phyloP scores from a whole-genome alignment of 2,329 filamentous ascomycete genomes.

The Dichotomopilus funicola region DNA sequence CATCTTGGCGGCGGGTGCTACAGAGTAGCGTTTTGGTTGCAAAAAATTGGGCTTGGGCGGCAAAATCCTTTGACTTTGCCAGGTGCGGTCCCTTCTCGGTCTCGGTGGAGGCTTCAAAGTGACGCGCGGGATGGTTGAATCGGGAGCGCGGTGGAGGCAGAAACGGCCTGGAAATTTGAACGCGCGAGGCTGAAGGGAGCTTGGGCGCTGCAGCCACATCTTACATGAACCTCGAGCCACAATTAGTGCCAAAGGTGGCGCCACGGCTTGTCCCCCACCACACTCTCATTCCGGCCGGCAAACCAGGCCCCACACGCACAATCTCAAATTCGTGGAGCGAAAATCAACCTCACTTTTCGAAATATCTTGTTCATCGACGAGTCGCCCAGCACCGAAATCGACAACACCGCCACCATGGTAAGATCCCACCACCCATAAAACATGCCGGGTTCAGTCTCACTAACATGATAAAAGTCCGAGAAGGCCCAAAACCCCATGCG shows the following conservation, averaged over 20 bases:
- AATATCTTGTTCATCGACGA: slow-evolving; percentile 17
- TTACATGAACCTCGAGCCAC: background rate
- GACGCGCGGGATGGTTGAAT: slow-evolving; percentile 32
- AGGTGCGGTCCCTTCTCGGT: slow-evolving; percentile 32
- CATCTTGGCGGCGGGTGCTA: slow-evolving; percentile 48
- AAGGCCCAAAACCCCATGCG: slow-evolving; percentile 98
- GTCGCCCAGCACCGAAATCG: slow-evolving; percentile 20
- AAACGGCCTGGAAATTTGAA: slow-evolving; percentile 34
- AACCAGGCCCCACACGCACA: slow-evolving; percentile 21
- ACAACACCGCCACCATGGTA: slow-evolving; percentile 36
- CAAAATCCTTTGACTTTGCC: slow-evolving; percentile 33
- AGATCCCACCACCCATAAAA: slow-evolving; percentile 5
- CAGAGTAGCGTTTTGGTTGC: slow-evolving; percentile 36
- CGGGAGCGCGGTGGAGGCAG: slow-evolving; percentile 18
- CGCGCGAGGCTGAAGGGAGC: slow-evolving; percentile 34
- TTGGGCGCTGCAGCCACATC: slow-evolving; percentile 12
- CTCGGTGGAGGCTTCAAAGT: slow-evolving; percentile 37
- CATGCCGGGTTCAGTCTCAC: background rate
- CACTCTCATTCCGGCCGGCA: slow-evolving; percentile 9
- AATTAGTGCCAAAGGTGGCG: background rate
- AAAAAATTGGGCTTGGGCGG: slow-evolving; percentile 39
- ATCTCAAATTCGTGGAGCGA: slow-evolving; percentile 17
- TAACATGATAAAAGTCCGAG: slow-evolving; percentile 50
- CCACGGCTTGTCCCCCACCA: slow-evolving; percentile 23
- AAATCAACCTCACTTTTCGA: slow-evolving; percentile 19